These are phyloP conservation scores for Colletotrichum sp. DNA, from an alignment of 2,329 filamentous ascomycete genomes.

Conservation along the genomic window DNA sequence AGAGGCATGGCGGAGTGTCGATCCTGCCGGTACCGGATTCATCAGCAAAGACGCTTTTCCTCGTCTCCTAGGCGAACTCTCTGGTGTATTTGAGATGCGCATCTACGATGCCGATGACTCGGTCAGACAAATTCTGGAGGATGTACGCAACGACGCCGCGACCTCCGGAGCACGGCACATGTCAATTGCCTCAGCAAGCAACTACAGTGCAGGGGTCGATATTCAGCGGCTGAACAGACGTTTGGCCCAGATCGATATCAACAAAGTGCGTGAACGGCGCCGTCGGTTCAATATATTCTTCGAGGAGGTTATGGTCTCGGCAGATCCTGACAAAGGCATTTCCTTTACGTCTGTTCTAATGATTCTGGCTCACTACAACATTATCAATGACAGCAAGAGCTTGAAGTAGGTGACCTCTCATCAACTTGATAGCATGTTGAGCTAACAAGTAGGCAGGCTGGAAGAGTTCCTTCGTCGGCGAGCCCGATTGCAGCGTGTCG, in stretches of 20 bases:
- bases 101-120: constrained; percentile 94
- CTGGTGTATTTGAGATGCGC: constrained; percentile 95
- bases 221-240: constrained; percentile 76
- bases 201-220: constrained; percentile 67
- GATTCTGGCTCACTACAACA: constrained; percentile 97
- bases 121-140: constrained; percentile 84
- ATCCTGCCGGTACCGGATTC: constrained; percentile 88
- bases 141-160: constrained; percentile 66
- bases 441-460: constrained; percentile 57
- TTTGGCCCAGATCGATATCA: constrained; percentile 75
- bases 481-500: constrained; percentile 88
- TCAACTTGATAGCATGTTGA: neutral
- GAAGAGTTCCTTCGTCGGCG: constrained; percentile 94
- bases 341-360: constrained; percentile 92
- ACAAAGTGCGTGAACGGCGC: constrained; percentile 76
- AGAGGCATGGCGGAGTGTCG: constrained; percentile 95
- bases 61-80: constrained; percentile 86
- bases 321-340: constrained; percentile 88
- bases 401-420: constrained; percentile 65
- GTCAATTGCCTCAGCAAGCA: constrained; percentile 58
- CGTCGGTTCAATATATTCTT: constrained; percentile 92
- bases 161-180: constrained; percentile 47
- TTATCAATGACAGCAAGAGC: constrained; percentile 97
- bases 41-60: constrained; percentile 92
- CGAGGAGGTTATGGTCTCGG: constrained; percentile 93